Base-by-base conservation (phyloP, 371 early-diverging fungal species). In the Aphelidium insulamus region DNA sequence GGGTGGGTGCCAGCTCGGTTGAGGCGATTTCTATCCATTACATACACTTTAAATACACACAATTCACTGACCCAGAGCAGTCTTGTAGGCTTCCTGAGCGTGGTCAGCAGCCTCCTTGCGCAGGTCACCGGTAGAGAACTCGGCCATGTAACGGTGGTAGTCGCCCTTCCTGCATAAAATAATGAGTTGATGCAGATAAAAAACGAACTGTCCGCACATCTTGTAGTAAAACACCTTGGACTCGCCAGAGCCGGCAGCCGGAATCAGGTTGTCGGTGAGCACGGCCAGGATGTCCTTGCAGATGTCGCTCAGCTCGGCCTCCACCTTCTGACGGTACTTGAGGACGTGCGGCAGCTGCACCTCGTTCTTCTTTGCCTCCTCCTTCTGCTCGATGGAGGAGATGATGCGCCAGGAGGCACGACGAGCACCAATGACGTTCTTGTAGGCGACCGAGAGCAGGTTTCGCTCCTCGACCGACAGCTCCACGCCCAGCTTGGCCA, bases 331-430 rank as follows among this genome's bases (percentile, higher is more conserved):
- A 33, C 84, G 66, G 51, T 81, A 77, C 23, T 59, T 64, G 44
- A 65, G 59, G 49, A 81, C 68, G 43, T 77, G 66, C 32, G 49
- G 44, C 22, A 76, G 65, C 37, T 76, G 74, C 22, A 50, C 50
- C 39, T 66, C 60, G 48, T 65, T 60, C 35, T 66, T 70, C 51
- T 76, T 75, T 44, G 64, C 64, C 54, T 87, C 87, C 54, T 90
- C 86, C 77, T 95, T 97, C 54, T 88, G 82, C 59, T 90, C 92
- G 45, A 95, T 92, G 36, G 95, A 91, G 38, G 85, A 90, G 21
- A 99, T 83, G 50, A 97, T 94, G 61, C 99, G 70, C 97, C 98
- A 98, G 26, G 92, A 91, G 26, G 94, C 90, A 66, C 99, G 87
- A 48, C 94, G 90, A 37, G 90, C 82, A 48, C 97, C 95, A 50